Percentiles rank a stretch among this genome's conserved stretches.
phyloP scores from a whole-genome alignment of 805 yeast genomes.

The Ogataea nakhonphanomensis region DNA sequence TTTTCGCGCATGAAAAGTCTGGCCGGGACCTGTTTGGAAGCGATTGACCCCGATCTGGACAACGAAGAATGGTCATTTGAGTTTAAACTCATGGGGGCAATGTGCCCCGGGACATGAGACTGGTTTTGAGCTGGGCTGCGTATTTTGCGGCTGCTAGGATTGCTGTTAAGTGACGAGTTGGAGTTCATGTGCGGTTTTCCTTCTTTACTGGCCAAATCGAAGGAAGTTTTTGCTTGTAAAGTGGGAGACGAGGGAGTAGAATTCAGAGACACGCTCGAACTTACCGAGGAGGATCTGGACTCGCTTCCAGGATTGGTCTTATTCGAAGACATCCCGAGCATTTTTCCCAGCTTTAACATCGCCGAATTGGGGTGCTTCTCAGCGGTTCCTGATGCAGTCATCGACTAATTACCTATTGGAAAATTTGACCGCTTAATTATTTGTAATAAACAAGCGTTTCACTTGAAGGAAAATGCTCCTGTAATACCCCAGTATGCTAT shows the following conservation, averaged over 20 bases:
- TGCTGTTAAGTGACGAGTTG: constrained; percentile 9
- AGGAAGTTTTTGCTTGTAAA: constrained; percentile 1
- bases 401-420: too few relatives aligned
- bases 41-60: constrained; percentile 20
- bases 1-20: constrained; percentile 58
- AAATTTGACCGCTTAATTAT: too few relatives aligned
- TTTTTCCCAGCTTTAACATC: constrained; percentile 23
- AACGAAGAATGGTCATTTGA: constrained; percentile 2
- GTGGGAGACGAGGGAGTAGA: constrained; percentile 13
- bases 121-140: constrained; percentile 5
- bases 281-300: constrained; percentile 9
- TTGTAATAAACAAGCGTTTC: constrained; percentile 1
- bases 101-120: not conserved
- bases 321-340: constrained; percentile 20
- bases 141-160: constrained; percentile 1
- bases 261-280: constrained; percentile 11
- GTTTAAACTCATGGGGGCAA: constrained; percentile 9
- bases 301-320: constrained; percentile 1
- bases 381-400: constrained; percentile 10
- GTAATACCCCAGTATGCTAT: constrained; percentile 4
- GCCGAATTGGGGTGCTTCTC: constrained; percentile 22
- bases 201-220: constrained; percentile 4
- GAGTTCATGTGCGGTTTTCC: constrained; percentile 6
- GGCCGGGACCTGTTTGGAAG: constrained; percentile 25
- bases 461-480: constrained; percentile 1